Percentiles rank a stretch among this genome's conserved stretches.
Conservation (phyloP, 1,284 basidiomycete species). For the Chiua sp. region DNA sequence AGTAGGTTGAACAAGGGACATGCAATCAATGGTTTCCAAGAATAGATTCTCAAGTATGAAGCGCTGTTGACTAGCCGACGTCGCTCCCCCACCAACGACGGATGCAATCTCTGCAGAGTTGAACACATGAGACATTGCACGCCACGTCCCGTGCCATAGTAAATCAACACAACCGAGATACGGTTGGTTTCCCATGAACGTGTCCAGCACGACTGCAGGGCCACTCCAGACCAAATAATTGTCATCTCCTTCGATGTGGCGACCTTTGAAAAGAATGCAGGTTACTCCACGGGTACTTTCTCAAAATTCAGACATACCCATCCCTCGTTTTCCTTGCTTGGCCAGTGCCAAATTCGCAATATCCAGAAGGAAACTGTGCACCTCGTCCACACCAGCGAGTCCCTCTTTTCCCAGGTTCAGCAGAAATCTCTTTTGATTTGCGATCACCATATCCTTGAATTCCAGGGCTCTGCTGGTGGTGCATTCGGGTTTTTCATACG, state of each 20-base stretch:
- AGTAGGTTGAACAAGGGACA: background rate
- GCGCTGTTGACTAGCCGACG: conserved; percentile 2
- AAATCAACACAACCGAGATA: conserved; percentile 1
- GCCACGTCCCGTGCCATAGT: conserved; percentile 12
- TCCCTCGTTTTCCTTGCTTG: conserved; percentile 4
- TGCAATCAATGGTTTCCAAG: conserved; percentile 35
- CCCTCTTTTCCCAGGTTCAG: conserved; percentile 12
- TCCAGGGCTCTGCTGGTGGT: background rate
- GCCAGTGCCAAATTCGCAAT: conserved; percentile 20
- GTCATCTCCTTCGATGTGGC: conserved; percentile 2
- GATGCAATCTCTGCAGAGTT: conserved; percentile 2
- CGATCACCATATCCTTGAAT: conserved; percentile 5
- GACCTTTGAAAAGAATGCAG: conserved; percentile 11
- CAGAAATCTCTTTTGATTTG: conserved; percentile 12
- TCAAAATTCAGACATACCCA: background rate
- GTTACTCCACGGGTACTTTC: background rate
- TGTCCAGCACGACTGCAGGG: conserved; percentile 16
- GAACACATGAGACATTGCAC: conserved; percentile 13
- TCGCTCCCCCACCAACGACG: background rate
- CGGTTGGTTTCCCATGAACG: conserved; percentile 11
- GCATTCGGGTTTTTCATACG: background rate
- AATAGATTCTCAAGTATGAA: conserved; percentile 34
- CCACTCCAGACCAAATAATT: conserved; percentile 20
- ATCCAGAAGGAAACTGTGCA: conserved; percentile 20
- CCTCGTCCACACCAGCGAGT: conserved; percentile 17